These are phyloP conservation scores for Naematelia encephala DNA, from an alignment of 768 basidiomycete species.

Conservation along the genomic window DNA sequence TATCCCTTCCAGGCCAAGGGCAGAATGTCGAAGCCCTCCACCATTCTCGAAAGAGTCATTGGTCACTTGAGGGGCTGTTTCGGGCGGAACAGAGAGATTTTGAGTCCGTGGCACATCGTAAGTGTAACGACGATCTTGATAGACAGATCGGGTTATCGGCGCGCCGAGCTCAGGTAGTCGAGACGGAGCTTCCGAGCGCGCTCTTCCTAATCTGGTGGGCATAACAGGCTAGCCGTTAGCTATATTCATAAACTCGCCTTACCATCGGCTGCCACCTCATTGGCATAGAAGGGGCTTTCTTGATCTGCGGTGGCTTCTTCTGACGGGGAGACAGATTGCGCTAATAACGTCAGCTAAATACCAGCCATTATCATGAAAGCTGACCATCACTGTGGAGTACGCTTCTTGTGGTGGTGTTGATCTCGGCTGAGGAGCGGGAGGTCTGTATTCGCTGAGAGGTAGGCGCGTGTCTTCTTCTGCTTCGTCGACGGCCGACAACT, in stretches of 20 bases:
- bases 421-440: constrained; percentile 1
- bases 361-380: not conserved
- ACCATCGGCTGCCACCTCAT: constrained; percentile 14
- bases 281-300: constrained; percentile 8
- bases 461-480: constrained; percentile 27
- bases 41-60: constrained; percentile 24
- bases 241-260: not conserved
- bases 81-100: constrained; percentile 30
- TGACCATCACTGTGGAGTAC: constrained; percentile 4
- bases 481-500: constrained; percentile 22
- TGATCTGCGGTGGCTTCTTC: not conserved
- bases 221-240: constrained; percentile 1
- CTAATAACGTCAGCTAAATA: not conserved
- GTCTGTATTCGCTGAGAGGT: not conserved
- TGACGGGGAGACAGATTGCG: not conserved
- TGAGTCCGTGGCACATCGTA: constrained; percentile 19
- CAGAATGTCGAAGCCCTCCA: constrained; percentile 23
- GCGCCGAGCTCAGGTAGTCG: constrained; percentile 9
- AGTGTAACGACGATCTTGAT: constrained; percentile 13
- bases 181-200: constrained; percentile 3
- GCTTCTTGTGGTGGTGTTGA: constrained; percentile 1
- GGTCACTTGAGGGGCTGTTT: constrained; percentile 20
- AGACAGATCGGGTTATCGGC: constrained; percentile 6
- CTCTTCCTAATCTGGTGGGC: not conserved
- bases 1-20: constrained; percentile 30